Percentiles rank a stretch among this genome's conserved stretches.
phyloP scores from a whole-genome alignment of 495 filamentous ascomycete genomes.

The Parachaetomium inaequale region DNA sequence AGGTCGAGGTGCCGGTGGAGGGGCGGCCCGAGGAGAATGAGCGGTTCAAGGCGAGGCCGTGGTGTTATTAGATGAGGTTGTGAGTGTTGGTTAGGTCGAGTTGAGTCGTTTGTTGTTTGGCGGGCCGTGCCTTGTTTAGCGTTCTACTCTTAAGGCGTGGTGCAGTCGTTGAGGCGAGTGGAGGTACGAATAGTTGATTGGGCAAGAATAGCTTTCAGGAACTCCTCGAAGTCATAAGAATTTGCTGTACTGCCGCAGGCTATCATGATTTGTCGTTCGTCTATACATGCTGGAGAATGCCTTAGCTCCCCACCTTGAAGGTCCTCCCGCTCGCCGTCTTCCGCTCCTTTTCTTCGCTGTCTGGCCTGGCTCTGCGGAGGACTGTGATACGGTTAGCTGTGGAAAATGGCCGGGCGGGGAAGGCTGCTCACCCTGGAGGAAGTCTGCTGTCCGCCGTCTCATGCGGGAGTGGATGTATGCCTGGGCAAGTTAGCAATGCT shows the following conservation, averaged over 20 bases:
- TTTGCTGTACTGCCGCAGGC: constrained; percentile 3
- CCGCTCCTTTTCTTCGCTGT: constrained; percentile 94
- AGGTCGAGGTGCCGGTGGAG: constrained; percentile 41
- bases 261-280: constrained; percentile 9
- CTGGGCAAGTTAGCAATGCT: constrained; percentile 33
- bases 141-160: too few relatives aligned
- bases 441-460: constrained; percentile 94
- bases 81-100: neutral
- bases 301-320: constrained; percentile 59
- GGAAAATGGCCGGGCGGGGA: neutral
- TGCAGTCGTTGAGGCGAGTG: too few relatives aligned
- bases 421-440: constrained; percentile 71
- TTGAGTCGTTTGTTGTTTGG: neutral
- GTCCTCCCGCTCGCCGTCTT: constrained; percentile 97
- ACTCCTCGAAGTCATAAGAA: neutral
- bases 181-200: neutral
- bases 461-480: constrained; percentile 98
- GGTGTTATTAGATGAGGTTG: constrained; percentile 38
- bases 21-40: constrained; percentile 44
- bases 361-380: constrained; percentile 83
- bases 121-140: too few relatives aligned
- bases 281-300: constrained; percentile 2
- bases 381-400: constrained; percentile 48
- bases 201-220: neutral
- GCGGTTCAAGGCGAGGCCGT: constrained; percentile 41